A percentile compares a stretch with the other conserved stretches of the same genome.
Evolutionary conservation across 495 filamentous ascomycete genomes (phyloP).

Genomic region (Evansstolkia leycettana): DNA sequence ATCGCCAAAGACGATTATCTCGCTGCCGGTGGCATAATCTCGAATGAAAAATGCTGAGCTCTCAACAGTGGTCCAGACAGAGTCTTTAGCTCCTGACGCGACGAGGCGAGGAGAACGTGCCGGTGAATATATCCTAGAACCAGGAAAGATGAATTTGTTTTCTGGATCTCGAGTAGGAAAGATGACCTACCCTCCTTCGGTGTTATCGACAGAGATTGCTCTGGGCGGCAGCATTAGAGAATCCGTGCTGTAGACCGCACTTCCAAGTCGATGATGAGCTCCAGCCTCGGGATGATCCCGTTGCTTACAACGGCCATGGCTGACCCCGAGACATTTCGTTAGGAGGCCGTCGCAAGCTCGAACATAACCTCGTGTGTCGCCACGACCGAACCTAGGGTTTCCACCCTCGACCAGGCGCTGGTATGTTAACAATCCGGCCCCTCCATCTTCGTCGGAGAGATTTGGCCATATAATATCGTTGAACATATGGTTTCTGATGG

Average conservation of each 20-base stretch:
- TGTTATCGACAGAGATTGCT: slow-evolving; percentile 18
- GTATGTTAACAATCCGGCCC: slow-evolving; percentile 84
- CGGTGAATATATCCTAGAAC: slow-evolving; percentile 20
- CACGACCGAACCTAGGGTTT: slow-evolving; percentile 64
- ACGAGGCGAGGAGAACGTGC: slow-evolving; percentile 16
- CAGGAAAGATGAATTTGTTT: too few species aligned
- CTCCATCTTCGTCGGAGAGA: slow-evolving; percentile 88
- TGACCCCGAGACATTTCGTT: slow-evolving; percentile 67
- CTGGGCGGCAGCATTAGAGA: slow-evolving; percentile 17
- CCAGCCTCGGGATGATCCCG: slow-evolving; percentile 33
- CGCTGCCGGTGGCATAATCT: slow-evolving; percentile 49
- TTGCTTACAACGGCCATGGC: slow-evolving; percentile 79
- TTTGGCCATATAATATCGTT: slow-evolving; percentile 99
- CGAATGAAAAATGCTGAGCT: slow-evolving; percentile 88
- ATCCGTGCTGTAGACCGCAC: slow-evolving; percentile 27
- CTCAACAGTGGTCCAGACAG: slow-evolving; percentile 44
- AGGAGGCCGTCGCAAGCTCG: slow-evolving; percentile 71
- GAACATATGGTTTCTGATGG: slow-evolving; percentile 88
- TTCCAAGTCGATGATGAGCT: slow-evolving; percentile 48
- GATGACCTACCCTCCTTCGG: slow-evolving; percentile 18
- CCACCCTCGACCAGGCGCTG: slow-evolving; percentile 81
- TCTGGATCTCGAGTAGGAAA: background rate
- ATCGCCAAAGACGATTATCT: slow-evolving; percentile 90
- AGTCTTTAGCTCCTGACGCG: slow-evolving; percentile 12
- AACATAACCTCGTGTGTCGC: slow-evolving; percentile 65